Conservation (phyloP, 192 early-diverging fungal species). For the Gryganskiella cystojenkinii region DNA sequence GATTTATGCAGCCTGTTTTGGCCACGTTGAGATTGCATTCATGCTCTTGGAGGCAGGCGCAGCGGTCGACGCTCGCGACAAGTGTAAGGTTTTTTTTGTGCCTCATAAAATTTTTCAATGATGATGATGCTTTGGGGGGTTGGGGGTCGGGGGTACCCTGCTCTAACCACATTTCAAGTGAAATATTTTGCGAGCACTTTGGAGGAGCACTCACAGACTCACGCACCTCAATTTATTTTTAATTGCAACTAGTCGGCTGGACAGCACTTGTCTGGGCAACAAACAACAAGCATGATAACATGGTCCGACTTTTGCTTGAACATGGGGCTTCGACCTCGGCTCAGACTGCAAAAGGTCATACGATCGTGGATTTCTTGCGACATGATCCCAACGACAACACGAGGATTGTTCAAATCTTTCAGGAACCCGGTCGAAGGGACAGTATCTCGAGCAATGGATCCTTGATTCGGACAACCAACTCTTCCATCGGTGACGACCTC, state of each 20-base stretch:
- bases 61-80: slow-evolving; percentile 81
- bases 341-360: slow-evolving; percentile 76
- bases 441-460: slow-evolving; percentile 54
- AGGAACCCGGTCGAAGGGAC: slow-evolving; percentile 52
- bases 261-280: slow-evolving; percentile 93
- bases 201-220: too few species aligned
- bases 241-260: slow-evolving; percentile 72
- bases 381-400: slow-evolving; percentile 62
- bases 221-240: too few species aligned
- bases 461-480: slow-evolving; percentile 26
- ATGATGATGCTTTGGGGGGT: not conserved
- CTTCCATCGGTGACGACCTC: slow-evolving; percentile 44
- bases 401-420: slow-evolving; percentile 62
- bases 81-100: slow-evolving; percentile 67
- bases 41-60: slow-evolving; percentile 80
- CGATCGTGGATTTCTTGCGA: slow-evolving; percentile 78
- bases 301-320: slow-evolving; percentile 81
- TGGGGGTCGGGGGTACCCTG: too few species aligned
- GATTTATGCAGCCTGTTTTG: slow-evolving; percentile 91
- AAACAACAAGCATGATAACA: slow-evolving; percentile 78
- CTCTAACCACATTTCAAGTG: too few species aligned
- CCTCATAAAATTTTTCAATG: too few species aligned
- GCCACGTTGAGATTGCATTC: slow-evolving; percentile 75
- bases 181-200: too few species aligned
- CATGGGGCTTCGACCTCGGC: slow-evolving; percentile 78